Evolutionary conservation across 2,329 filamentous ascomycete species (phyloP).

Genomic region (Cytospora paraplurivora): DNA sequence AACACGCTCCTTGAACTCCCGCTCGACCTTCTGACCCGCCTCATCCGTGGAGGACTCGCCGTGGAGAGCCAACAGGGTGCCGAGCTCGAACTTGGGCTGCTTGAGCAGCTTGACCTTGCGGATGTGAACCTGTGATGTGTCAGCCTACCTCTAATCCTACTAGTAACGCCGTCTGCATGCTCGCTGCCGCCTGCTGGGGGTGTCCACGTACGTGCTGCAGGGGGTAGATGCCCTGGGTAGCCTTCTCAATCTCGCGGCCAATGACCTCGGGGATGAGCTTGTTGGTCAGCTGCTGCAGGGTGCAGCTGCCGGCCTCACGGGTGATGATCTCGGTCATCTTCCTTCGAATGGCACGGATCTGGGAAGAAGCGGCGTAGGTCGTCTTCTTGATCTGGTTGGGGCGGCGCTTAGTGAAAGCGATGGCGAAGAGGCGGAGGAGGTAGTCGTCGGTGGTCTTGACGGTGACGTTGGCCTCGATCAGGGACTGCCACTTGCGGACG

Average conservation of each 20-base stretch:
- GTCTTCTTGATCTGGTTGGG: constrained; percentile 99
- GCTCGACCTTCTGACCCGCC: constrained; percentile 96
- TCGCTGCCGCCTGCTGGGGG: not conserved
- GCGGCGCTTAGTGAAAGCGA: constrained; percentile 98
- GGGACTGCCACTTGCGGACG: constrained; percentile 98
- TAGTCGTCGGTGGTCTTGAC: constrained; percentile 99
- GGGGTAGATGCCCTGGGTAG: constrained; percentile 98
- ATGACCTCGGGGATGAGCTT: constrained; percentile 99
- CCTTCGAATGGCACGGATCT: constrained; percentile 97
- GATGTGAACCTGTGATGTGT: constrained; percentile 80
- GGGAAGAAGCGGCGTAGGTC: constrained; percentile 94
- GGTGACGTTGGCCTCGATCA: constrained; percentile 99
- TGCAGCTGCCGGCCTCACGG: constrained; percentile 92
- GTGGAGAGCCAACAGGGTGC: constrained; percentile 92
- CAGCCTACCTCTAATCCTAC: constrained; percentile 23
- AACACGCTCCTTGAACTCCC: constrained; percentile 98
- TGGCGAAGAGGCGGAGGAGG: constrained; percentile 97
- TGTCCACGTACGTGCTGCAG: constrained; percentile 82
- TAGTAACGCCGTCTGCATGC: not conserved
- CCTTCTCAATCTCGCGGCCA: constrained; percentile 99
- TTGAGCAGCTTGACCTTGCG: constrained; percentile 99
- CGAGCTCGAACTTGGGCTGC: constrained; percentile 98
- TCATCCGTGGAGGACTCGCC: constrained; percentile 96
- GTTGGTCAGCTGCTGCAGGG: constrained; percentile 91
- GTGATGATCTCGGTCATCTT: constrained; percentile 99